Evolutionary conservation across 2,329 filamentous ascomycete genomes (phyloP), one percentile per base, ranked within the genome.

Genomic region (Sporothrix euskadiensis): DNA sequence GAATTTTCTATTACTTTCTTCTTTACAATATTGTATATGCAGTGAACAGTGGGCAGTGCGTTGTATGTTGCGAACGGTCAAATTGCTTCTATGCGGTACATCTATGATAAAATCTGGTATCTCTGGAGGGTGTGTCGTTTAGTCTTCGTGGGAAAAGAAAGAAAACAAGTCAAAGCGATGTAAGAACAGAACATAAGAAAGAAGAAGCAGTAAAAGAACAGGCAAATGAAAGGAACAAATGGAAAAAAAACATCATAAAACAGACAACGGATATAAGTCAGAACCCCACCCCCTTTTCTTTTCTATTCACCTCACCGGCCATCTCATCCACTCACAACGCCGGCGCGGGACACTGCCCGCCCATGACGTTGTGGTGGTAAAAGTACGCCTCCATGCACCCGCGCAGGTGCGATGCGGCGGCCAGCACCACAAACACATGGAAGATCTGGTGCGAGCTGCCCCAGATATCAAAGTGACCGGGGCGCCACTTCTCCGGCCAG

Each of bases 401-500:
- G 71, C 90, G 90, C 74, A 98, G 84, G 84, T 99, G 96, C 32
- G 91, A 88, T 1, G 88, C 87, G 0, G 94, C 95, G 0, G 96
- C 96, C 75, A 94, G 81, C 19, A 98, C 85, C 39, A 99, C 94
- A 76, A 96, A 87, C 54, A 97, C 84, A 83, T 99, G 96, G 81
- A 99, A 99, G 76, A 99, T 92, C 83, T 99, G 96, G 82, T 99
- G 96, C 26, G 94, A 97, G 80, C 91, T 94, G 52, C 96, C 95
- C 88, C 92, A 92, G 70, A 98, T 92, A 82, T 99, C 96, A 79
- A 95, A 98, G 8, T 81, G 85, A 0, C 94, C 93, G 0, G 95
- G 96, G 61, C 84, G 88, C 78, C 87, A 89, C 74, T 93, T 87
- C 83, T 99, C 96, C 0, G 96, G 96, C 82, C 95, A 90, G 52